Base-by-base conservation (phyloP, 192 early-diverging fungal species). In the Coemansia biformis region DNA sequence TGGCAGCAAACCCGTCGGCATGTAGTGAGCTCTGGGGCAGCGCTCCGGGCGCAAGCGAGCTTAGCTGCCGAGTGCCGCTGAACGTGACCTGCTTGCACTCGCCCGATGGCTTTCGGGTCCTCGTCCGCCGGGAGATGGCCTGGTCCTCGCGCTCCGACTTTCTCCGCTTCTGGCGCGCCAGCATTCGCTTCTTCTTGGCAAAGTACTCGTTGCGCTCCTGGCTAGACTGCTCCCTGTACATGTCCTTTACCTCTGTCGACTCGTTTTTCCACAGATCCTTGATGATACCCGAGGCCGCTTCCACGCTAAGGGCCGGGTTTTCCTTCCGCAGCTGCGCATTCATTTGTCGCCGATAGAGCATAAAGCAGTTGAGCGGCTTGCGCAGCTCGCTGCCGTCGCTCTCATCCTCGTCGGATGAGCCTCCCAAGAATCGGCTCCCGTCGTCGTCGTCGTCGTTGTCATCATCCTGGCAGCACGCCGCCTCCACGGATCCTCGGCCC, bases 351-450 rank as follows among this genome's bases (percentile, higher is more conserved):
- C 69, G 48, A 39, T 73, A 73, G 17, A 66, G 33, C 13, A 73
- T 73, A 43, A 73, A 73, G 14, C 62, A 63, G 14, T 73, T 73
- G 12, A 50, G 46, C 19, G 69, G 69, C 43, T 73, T 73, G 48
- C 58, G 57, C 18, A 73, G 53, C 33, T 53, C 28, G 16, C 42
- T 26, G 21, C 49, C 46, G 8, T 40, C 56, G 13, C 24, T 42
- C 5, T 51, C 26, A n/a, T n/a, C n/a, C n/a, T n/a, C n/a, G n/a
- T n/a, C n/a, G n/a, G n/a, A n/a, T 1, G 32, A 16, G 24, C 33
- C 45, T 2, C 24, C 6, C 24, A 6, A 26, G 3, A 26, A 26
- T 2, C n/a, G n/a, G n/a, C n/a, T n/a, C 46, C 46, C 37, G 15
- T 31, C 38, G 18, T 23, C 28, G 1, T 21, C 34, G n/a, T 44